A percentile compares a stretch with the other conserved stretches of the same genome.
Conservation (phyloP, 208 protist genomes). For the Crithidia expoeki region DNA sequence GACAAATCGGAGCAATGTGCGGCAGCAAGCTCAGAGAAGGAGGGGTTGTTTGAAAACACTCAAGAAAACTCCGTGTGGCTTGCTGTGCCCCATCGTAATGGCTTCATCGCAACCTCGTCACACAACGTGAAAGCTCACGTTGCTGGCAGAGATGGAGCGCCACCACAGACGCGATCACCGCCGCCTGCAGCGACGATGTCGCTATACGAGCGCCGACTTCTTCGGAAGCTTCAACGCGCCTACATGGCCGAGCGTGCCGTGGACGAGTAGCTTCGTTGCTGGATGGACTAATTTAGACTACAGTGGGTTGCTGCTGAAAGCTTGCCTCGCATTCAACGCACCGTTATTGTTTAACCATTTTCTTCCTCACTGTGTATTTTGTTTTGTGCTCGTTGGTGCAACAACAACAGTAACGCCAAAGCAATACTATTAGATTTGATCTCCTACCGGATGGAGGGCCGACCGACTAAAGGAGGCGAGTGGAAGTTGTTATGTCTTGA, state of each 20-base stretch:
- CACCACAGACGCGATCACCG: background rate
- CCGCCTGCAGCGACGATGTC: slow-evolving; percentile 9
- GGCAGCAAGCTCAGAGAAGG: background rate
- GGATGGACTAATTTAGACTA: background rate
- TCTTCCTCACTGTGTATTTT: too few species aligned
- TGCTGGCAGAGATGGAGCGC: background rate
- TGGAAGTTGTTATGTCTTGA: too few species aligned
- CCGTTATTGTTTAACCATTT: too few species aligned
- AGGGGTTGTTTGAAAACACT: too few species aligned
- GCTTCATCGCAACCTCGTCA: too few species aligned
- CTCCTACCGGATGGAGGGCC: too few species aligned
- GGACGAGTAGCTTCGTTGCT: background rate
- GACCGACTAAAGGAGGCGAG: too few species aligned
- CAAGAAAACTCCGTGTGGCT: background rate
- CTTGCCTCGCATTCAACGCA: background rate
- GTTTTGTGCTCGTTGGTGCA: too few species aligned
- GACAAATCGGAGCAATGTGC: background rate
- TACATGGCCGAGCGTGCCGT: slow-evolving; percentile 4
- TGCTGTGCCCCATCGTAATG: background rate
- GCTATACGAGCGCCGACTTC: slow-evolving; percentile 28
- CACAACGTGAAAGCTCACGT: background rate
- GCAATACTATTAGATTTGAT: too few species aligned
- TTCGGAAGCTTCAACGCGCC: slow-evolving; percentile 19
- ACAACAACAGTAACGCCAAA: too few species aligned
- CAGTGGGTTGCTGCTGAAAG: slow-evolving; percentile 6